A percentile compares a stretch with the other conserved stretches of the same genome.
Evolutionary conservation across 495 filamentous ascomycete species (phyloP).

Genomic region (Podospora appendiculata): DNA sequence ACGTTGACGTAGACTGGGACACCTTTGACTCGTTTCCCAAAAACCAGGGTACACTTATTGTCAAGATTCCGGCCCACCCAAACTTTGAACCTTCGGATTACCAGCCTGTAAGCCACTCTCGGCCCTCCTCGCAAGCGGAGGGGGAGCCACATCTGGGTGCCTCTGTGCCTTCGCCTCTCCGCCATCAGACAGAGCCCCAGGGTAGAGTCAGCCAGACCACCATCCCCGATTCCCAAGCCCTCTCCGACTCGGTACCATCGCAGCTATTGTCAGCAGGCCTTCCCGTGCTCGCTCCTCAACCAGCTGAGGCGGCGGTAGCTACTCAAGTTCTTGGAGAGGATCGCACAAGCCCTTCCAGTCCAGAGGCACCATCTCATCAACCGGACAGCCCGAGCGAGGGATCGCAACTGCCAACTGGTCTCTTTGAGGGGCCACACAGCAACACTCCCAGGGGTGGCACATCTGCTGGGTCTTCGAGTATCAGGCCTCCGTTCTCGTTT

Average conservation of each 20-base stretch:
- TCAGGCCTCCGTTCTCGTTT: too few relatives aligned
- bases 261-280: background rate
- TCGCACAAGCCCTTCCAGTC: too few relatives aligned
- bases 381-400: background rate
- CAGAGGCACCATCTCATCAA: constrained; percentile 17
- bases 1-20: background rate
- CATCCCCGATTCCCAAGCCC: constrained; percentile 25
- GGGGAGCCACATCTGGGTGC: background rate
- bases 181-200: background rate
- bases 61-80: constrained; percentile 6
- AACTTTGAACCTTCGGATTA: constrained; percentile 14
- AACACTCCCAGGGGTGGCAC: background rate
- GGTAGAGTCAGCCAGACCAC: constrained; percentile 10
- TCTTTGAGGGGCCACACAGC: background rate
- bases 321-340: too few relatives aligned
- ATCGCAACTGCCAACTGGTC: background rate
- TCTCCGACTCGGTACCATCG: constrained; percentile 7
- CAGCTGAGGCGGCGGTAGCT: background rate
- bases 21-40: background rate
- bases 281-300: background rate
- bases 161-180: background rate
- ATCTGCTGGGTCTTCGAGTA: too few relatives aligned
- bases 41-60: constrained; percentile 3
- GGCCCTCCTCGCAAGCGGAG: background rate
- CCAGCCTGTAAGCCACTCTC: background rate